These are phyloP conservation scores for Hyphodiscus sp. DNA, from an alignment of 2,329 filamentous ascomycete species.

Conservation along the genomic window DNA sequence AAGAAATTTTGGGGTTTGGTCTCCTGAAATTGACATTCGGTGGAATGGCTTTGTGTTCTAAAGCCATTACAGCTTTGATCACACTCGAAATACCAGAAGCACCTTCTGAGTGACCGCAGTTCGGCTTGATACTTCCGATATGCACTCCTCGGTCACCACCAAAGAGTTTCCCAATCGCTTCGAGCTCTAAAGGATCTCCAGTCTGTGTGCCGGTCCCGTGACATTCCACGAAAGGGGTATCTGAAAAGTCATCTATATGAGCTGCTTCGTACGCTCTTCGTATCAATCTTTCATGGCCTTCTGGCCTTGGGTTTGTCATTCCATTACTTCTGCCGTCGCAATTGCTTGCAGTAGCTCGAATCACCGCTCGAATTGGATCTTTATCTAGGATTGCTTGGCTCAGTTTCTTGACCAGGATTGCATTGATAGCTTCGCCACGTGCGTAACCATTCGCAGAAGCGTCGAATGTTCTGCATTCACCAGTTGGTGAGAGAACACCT, in stretches of 20 bases:
- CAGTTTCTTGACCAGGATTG: constrained; percentile 52
- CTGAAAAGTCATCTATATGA: background rate
- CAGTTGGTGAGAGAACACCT: constrained; percentile 15
- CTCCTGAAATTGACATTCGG: constrained; percentile 13
- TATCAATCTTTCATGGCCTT: background rate
- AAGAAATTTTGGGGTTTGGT: constrained; percentile 18
- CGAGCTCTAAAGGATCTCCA: constrained; percentile 13
- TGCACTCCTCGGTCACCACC: constrained; percentile 3
- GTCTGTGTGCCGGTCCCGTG: constrained; percentile 3
- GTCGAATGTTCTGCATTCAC: constrained; percentile 48
- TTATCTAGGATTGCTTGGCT: constrained; percentile 50
- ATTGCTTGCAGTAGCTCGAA: constrained; percentile 46
- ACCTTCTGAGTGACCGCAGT: constrained; percentile 25
- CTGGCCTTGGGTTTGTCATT: background rate
- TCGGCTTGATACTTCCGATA: constrained; percentile 22
- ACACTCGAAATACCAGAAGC: constrained; percentile 19
- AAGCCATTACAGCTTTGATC: constrained; percentile 21
- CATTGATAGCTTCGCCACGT: constrained; percentile 53
- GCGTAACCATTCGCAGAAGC: constrained; percentile 53
- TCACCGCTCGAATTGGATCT: constrained; percentile 50
- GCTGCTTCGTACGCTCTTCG: background rate
- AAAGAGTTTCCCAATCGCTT: constrained; percentile 4
- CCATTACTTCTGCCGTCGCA: background rate
- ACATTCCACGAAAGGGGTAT: background rate
- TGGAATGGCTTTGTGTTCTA: constrained; percentile 18